These are phyloP conservation scores for Talaromyces sp. DNA, from an alignment of 2,329 filamentous ascomycete genomes.

Conservation along the genomic window DNA sequence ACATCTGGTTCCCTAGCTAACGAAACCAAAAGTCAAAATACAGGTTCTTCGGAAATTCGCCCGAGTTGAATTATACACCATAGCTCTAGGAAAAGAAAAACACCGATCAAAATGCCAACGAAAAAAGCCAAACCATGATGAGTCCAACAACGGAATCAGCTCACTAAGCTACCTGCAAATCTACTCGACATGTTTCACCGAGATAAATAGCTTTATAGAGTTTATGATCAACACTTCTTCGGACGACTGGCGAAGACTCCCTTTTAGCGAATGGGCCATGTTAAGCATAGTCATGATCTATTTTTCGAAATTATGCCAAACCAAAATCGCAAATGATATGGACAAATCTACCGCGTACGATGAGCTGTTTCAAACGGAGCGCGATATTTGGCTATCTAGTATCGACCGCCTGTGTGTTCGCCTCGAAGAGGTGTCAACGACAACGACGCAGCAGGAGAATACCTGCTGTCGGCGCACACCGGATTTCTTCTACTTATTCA, in stretches of 20 bases:
- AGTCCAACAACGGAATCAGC: not conserved
- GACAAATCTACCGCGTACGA: not conserved
- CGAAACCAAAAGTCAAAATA: not conserved
- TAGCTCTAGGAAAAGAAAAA: not conserved
- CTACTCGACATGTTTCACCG: not conserved
- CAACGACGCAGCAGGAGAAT: not conserved
- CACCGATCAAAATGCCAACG: not conserved
- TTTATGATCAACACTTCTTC: not conserved
- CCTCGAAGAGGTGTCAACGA: not conserved
- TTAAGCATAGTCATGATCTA: not conserved
- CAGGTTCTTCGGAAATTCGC: not conserved
- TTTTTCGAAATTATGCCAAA: conserved; percentile 4
- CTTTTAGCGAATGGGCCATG: conserved; percentile 1
- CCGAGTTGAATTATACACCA: not conserved
- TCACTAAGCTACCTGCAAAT: not conserved
- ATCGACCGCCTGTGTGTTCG: not conserved
- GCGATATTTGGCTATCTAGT: not conserved
- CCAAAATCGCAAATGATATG: not conserved
- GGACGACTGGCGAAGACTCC: not conserved
- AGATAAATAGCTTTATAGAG: conserved; percentile 5
- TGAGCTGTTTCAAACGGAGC: not conserved
- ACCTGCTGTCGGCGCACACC: not conserved
- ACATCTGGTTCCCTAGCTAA: not conserved
- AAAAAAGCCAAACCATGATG: not conserved
- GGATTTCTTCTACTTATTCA: conserved; percentile 8